A percentile compares a stretch with the other conserved stretches of the same genome.
Evolutionary conservation across 441 rosid species (phyloP).

Genomic region (Pelargonium australe): DNA sequence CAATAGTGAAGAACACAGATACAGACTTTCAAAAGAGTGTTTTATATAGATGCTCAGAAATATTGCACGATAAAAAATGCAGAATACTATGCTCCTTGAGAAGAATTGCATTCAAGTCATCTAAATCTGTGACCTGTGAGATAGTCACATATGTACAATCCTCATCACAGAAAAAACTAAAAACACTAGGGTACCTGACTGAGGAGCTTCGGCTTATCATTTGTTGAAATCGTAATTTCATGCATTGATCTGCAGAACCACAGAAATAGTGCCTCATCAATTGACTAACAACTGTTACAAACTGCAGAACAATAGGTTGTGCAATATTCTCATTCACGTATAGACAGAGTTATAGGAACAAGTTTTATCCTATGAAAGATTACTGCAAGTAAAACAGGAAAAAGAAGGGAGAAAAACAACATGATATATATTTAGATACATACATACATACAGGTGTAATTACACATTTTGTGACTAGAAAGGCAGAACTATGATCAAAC

Average conservation of each 20-base stretch:
- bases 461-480: neutral
- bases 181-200: slow-evolving; percentile 43
- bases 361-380: neutral
- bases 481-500: neutral
- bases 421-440: neutral
- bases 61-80: neutral
- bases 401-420: neutral
- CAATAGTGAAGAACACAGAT: neutral
- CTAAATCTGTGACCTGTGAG: neutral
- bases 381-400: neutral
- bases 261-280: slow-evolving; percentile 16
- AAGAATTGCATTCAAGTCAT: slow-evolving; percentile 4
- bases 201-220: slow-evolving; percentile 61
- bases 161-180: slow-evolving; percentile 5
- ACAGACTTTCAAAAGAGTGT: neutral
- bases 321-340: neutral
- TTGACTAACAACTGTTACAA: slow-evolving; percentile 8
- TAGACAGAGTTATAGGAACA: slow-evolving; percentile 5
- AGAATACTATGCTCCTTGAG: neutral
- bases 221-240: slow-evolving; percentile 69
- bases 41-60: neutral
- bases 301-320: slow-evolving; percentile 13
- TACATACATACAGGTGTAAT: neutral
- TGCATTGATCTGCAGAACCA: slow-evolving; percentile 49
- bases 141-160: neutral